Conservation (phyloP, 768 basidiomycete genomes). For the Auricularia heimuer region DNA sequence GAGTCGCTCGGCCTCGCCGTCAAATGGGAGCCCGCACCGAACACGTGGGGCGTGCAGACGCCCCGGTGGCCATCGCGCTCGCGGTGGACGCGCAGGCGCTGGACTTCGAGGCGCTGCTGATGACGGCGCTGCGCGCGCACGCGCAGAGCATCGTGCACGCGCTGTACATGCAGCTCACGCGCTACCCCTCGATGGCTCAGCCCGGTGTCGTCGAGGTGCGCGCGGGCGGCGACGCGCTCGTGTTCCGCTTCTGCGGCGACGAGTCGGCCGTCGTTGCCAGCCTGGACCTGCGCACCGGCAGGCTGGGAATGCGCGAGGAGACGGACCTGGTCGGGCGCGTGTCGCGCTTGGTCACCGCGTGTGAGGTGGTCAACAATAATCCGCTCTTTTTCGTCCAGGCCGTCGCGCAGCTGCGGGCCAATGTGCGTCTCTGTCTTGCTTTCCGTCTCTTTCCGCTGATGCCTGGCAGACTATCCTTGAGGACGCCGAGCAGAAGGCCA, state of each 20-base stretch:
- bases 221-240: background rate
- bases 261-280: constrained; percentile 69
- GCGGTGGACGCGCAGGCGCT: constrained; percentile 50
- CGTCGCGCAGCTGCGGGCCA: constrained; percentile 48
- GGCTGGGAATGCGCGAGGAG: constrained; percentile 67
- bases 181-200: background rate
- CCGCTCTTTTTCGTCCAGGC: constrained; percentile 49
- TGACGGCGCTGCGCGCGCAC: constrained; percentile 55
- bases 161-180: constrained; percentile 40
- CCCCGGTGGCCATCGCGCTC: background rate
- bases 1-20: constrained; percentile 23
- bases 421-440: constrained; percentile 34
- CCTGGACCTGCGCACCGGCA: constrained; percentile 72
- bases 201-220: background rate
- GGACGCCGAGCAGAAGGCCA: constrained; percentile 76
- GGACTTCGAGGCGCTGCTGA: constrained; percentile 64
- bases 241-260: constrained; percentile 1
- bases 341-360: constrained; percentile 48
- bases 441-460: background rate
- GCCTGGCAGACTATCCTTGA: constrained; percentile 70
- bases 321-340: constrained; percentile 70
- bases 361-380: constrained; percentile 59
- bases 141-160: constrained; percentile 48
- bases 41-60: constrained; percentile 45
- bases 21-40: constrained; percentile 65